Percentiles rank a stretch among this genome's conserved stretches.
Conservation (phyloP, 805 yeast species). For the Myxozyma melibiosi region DNA sequence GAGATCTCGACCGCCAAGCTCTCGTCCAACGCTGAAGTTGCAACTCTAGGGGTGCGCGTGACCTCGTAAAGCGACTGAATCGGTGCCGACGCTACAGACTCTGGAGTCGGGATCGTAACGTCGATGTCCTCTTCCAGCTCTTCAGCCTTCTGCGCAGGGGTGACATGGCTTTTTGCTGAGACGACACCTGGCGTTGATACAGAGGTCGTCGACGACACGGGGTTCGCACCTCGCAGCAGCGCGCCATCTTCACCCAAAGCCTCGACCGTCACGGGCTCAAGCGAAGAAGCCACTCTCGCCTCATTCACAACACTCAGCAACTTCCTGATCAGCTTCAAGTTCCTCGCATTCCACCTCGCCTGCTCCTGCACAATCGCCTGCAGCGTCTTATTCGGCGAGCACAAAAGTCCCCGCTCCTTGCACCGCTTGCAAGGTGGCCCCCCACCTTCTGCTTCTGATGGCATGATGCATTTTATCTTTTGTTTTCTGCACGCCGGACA, state of each 20-base stretch:
- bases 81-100: conserved; percentile 25
- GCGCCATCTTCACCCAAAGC: conserved; percentile 1
- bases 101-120: conserved; percentile 7
- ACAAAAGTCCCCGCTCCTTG: conserved; percentile 18
- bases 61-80: conserved; percentile 23
- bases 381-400: conserved; percentile 25
- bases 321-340: conserved; percentile 4
- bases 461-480: conserved; percentile 27
- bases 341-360: conserved; percentile 21
- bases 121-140: conserved; percentile 5
- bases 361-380: conserved; percentile 21
- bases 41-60: conserved; percentile 10
- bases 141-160: neutral
- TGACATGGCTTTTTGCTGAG: neutral
- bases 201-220: neutral
- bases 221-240: too few species aligned
- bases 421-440: conserved; percentile 27
- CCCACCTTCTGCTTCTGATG: conserved; percentile 15
- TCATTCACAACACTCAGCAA: conserved; percentile 1
- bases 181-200: neutral
- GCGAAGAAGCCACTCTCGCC: neutral
- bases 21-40: neutral
- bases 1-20: conserved; percentile 2
- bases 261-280: conserved; percentile 2
- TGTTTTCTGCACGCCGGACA: conserved; percentile 31